Evolutionary conservation across 2,329 filamentous ascomycete species (phyloP), one percentile per base, ranked within the genome.

Genomic region (Waltergamsia citrina): DNA sequence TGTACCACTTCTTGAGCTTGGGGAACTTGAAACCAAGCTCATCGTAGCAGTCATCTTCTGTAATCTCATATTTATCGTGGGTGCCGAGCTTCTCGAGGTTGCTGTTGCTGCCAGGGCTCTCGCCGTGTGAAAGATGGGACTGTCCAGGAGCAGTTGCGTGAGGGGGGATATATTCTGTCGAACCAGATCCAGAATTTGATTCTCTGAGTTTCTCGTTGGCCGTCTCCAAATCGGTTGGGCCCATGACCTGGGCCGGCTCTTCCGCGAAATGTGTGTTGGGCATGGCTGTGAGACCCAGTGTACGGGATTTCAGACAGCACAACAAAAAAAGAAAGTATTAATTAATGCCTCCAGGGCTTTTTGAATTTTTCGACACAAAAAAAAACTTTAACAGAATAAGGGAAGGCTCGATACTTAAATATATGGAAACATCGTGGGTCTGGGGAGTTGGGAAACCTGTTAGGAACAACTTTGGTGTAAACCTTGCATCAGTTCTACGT

Each of bases 1-100:
- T 81, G 48, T 64, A 73, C 80, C 81, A 85, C 58, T 85, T 85
- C 58, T 75, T 80, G 60, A 58, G 67, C 10, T 43, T 52, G 0
- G 77, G 59, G 41, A 73, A 85, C 7, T 63, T 61, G 49, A 68
- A 84, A 33, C 78, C 79, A 1, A 85, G 64, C 47, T 83, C 65
- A 15, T 71, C 65, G 51, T 78, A 79, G 55, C 77, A 82, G 44
- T 81, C 77, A 22, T 64, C 58, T 33, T 67, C 63, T n/a, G 60
- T 65, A 43, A 69, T 65, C 21, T 68, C 65, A 41, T 57, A 52
- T 48, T 60, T 63, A 39, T 59, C 59, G 40, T 60, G 42, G 2
- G 56, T 55, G 16, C 53, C 54, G 9, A 56, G 29, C 44, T 60
- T 60, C 35, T 60, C 53, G 7, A 60, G 43, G 11, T 38, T 40